Conservation (phyloP, 2,329 filamentous ascomycete species). For the Fusarium dimerum region DNA sequence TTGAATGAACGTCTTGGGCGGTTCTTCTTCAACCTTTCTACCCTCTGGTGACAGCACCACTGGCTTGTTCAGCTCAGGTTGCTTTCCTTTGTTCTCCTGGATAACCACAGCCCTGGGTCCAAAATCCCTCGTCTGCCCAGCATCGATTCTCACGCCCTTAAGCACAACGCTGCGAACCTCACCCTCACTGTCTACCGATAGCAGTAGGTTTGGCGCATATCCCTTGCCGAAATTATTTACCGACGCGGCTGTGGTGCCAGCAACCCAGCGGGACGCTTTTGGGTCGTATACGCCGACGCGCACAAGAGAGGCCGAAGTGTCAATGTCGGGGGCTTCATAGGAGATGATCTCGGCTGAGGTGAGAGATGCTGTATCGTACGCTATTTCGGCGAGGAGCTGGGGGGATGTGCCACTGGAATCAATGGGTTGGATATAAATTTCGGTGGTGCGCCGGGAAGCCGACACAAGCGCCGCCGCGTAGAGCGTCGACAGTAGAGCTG, state of each 20-base stretch:
- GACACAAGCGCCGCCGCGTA: conserved; percentile 42
- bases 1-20: conserved; percentile 66
- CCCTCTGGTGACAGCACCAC: conserved; percentile 63
- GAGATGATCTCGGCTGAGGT: conserved; percentile 49
- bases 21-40: conserved; percentile 54
- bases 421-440: conserved; percentile 58
- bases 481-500: conserved; percentile 44
- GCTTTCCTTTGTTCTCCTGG: conserved; percentile 49
- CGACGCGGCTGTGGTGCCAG: conserved; percentile 57
- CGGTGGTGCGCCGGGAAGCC: conserved; percentile 45
- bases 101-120: conserved; percentile 59
- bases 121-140: conserved; percentile 65
- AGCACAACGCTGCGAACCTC: conserved; percentile 51
- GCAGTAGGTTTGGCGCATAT: conserved; percentile 57
- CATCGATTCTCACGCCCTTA: conserved; percentile 61
- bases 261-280: conserved; percentile 48
- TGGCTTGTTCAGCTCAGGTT: conserved; percentile 63
- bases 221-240: conserved; percentile 62
- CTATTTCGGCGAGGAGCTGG: conserved; percentile 54
- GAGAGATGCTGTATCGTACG: conserved; percentile 51
- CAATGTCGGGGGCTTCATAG: conserved; percentile 59
- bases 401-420: conserved; percentile 35
- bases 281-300: conserved; percentile 60
- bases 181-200: conserved; percentile 50
- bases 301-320: conserved; percentile 48